Base-by-base conservation (phyloP, 1,284 basidiomycete species). In the Marasmius tenuissimus region DNA sequence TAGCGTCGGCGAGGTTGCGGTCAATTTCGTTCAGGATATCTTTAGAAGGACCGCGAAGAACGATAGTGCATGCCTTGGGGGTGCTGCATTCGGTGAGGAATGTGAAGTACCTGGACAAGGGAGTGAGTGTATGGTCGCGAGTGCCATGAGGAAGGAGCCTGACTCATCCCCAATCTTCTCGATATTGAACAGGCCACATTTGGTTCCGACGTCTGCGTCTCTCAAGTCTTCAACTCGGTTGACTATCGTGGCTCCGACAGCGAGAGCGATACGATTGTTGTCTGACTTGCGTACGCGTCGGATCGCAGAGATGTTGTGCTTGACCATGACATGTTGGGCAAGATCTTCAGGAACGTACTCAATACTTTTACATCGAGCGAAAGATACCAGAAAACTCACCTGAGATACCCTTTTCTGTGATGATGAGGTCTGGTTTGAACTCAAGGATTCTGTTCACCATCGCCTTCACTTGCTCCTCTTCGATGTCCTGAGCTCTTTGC, bases 1-100 rank as follows among this genome's bases (percentile, higher is more conserved):
- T 98, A 48, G 97, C 97, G 70, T 99, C 97, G 0, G 96, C 95
- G 35, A 99, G 84, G 78, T 99, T 99, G 53, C 96, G 88, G 77
- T 99, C 97, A 69, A 98, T 94, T 79, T 99, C 97, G 77, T 98
- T 97, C 49, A 99, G 82, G 70, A 99, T 96, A 72, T 99, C 97
- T 77, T 99, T 99, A 7, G 94, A 97, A 0, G 97, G 97, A 1
- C 97, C 97, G 48, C 97, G 94, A n/a, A 99, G 90, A 57, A 99
- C 86, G 76, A 99, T 96, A 9, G 97, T 98, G 84, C 97, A 99
- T 2, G 97, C 97, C 79, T 98, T 98, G 35, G 97, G 97, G n/a
- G 86, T 83, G 52, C 82, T 81, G 82, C 97, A 99, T 73, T 95
- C 87, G 40, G 93, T 94, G 60, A 98, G 83, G 88, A 98, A 98